A percentile compares a stretch with the other conserved stretches of the same genome.
Conservation (phyloP, 108 stramenopile genomes). For the Nannochloropsis gaditana region DNA sequence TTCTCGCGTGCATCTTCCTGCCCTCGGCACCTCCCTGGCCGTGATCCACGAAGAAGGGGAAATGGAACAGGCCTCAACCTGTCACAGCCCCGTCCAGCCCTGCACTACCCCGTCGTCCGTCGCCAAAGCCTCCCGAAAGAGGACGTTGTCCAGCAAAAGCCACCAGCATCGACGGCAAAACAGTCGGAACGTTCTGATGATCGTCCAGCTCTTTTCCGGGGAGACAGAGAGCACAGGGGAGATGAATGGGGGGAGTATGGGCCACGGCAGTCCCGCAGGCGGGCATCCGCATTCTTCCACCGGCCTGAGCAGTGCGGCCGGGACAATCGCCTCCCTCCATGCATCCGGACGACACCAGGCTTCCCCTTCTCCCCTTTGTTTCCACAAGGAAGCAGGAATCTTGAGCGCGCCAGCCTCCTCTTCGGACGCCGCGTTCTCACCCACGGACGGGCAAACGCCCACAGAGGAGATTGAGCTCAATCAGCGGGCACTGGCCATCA, state of each 20-base stretch:
- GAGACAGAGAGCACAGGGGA: background rate
- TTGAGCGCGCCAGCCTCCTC: too few species aligned
- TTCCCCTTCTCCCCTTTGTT: too few species aligned
- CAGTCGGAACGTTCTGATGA: background rate
- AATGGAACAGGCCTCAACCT: background rate
- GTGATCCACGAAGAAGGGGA: background rate
- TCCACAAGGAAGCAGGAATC: too few species aligned
- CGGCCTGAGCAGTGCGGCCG: too few species aligned
- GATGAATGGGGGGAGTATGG: too few species aligned
- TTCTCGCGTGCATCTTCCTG: background rate
- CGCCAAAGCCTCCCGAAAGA: too few species aligned
- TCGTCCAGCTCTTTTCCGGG: background rate
- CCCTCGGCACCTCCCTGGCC: background rate
- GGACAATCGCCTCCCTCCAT: too few species aligned
- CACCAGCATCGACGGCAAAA: background rate
- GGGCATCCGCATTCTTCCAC: too few species aligned
- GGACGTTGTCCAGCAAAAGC: background rate
- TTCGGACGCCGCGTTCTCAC: too few species aligned
- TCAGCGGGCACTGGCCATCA: slow-evolving; percentile 26
- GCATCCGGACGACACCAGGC: too few species aligned
- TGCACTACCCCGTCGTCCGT: background rate
- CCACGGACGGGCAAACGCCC: background rate
- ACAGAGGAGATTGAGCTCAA: slow-evolving; percentile 15
- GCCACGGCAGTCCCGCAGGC: too few species aligned
- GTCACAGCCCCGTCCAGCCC: background rate